Base-by-base conservation (phyloP, 345 rosid species). In the Eutrema yunnanense region DNA sequence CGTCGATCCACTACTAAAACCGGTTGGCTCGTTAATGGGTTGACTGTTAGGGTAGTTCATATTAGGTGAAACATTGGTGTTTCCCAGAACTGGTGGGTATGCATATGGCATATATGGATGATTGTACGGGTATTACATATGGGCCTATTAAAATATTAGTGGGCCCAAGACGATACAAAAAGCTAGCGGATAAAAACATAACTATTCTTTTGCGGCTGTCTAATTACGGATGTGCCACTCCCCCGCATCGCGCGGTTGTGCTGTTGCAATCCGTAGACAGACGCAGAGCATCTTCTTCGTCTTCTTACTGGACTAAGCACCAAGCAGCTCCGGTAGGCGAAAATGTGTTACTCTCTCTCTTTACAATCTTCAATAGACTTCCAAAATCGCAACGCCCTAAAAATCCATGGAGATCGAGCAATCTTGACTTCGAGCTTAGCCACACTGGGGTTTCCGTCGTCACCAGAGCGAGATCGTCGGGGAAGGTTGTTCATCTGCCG, bases 301-400 rank as follows among this genome's bases (percentile, higher is more conserved):
- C 69, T 47, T 48, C 57, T 43, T 1, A 27, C 63, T 38, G 55
- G 54, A 67, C 9, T 33, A 49, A 40, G 29, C 52, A 13, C 61
- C 44, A 27, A 75, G 65, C 69, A 62, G 59, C 62, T 34, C 62
- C 32, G 52, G 30, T 26, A 1, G 62, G 29, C 51, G 62, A 64
- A 71, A 77, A 77, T 71, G 80, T 71, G 57, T 27, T n/a, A 36
- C 67, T 64, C 80, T 51, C 72, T 77, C 37, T 65, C 76, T 43
- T 14, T 57, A 27, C 67, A 71, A 34, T 51, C 72, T 36, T 65
- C 80, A 11, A 34, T 65, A 8, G 29, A 49, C 46, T 71, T 57
- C 44, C 49, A 0, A 8, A 60, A 58, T 4, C 72, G 62, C 0
- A 22, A 38, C 29, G 2, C 68, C 8, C 37, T 14, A 1, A 59